Conservation (phyloP, 139 green algal species). For the Desmodesmus armatus region DNA sequence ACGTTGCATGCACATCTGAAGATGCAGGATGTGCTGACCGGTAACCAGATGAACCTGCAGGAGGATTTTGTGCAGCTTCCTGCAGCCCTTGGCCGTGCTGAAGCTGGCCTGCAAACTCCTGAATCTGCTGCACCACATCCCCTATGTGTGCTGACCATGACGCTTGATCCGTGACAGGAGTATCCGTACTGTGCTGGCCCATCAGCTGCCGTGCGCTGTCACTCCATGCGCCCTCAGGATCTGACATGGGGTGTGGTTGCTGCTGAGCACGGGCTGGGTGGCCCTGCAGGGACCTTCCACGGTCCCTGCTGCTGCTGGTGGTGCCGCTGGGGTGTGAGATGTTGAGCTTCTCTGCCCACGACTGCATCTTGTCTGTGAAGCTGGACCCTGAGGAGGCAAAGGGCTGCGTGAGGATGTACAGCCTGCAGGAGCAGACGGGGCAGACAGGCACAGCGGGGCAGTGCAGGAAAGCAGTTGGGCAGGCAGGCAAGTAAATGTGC, state of each 20-base stretch:
- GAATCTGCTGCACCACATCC: conserved; percentile 11
- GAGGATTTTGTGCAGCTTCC: background rate
- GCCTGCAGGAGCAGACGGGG: no score
- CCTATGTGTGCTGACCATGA: background rate
- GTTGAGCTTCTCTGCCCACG: conserved; percentile 18
- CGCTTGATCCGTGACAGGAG: background rate
- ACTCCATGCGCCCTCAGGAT: no score
- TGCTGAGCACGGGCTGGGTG: background rate
- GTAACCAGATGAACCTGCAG: no score
- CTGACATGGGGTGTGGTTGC: conserved; percentile 11
- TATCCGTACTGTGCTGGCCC: no score
- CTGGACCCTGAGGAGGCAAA: conserved; percentile 41
- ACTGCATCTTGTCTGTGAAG: conserved; percentile 38
- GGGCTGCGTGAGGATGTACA: conserved; percentile 59
- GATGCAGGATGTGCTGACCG: no score
- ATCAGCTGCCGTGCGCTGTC: no score
- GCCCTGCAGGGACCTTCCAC: background rate
- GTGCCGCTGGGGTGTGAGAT: background rate
- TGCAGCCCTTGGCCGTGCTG: background rate
- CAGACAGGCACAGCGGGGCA: no score
- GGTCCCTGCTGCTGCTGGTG: conserved; percentile 1
- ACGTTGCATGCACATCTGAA: no score
- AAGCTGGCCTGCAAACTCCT: background rate
- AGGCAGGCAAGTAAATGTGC: no score
- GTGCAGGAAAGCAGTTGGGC: no score